phyloP scores from a whole-genome alignment of 192 early-diverging fungal genomes.

The Podila epigama region DNA sequence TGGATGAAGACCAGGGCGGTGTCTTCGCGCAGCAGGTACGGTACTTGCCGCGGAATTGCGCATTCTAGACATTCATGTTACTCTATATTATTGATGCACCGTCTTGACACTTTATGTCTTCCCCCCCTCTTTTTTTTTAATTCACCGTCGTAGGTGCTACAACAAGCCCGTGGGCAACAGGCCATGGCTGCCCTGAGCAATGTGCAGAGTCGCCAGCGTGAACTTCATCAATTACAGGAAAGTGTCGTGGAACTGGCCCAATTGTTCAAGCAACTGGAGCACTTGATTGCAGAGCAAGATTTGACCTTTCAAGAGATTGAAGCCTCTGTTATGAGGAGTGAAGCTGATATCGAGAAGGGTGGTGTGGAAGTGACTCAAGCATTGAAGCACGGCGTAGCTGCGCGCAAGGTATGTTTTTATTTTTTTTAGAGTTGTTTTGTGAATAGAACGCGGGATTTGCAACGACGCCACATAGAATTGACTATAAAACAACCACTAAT shows the following conservation, averaged over 20 bases:
- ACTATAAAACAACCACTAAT: too few species aligned
- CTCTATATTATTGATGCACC: background rate
- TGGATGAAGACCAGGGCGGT: slow-evolving; percentile 25
- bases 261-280: slow-evolving; percentile 31
- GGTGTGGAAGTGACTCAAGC: slow-evolving; percentile 5
- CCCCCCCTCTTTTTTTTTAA: background rate
- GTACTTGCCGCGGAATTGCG: background rate
- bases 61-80: background rate
- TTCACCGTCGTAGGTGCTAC: slow-evolving; percentile 11
- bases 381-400: slow-evolving; percentile 6
- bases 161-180: slow-evolving; percentile 38
- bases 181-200: slow-evolving; percentile 22
- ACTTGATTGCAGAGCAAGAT: slow-evolving; percentile 38
- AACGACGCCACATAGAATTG: too few species aligned
- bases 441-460: background rate
- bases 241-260: slow-evolving; percentile 30
- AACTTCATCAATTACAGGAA: slow-evolving; percentile 28
- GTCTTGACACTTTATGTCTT: background rate
- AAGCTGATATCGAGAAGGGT: slow-evolving; percentile 30
- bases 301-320: slow-evolving; percentile 34
- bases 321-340: slow-evolving; percentile 19
- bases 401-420: slow-evolving; percentile 39
- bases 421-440: background rate
- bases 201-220: slow-evolving; percentile 35
- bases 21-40: slow-evolving; percentile 39